These are phyloP conservation scores for Dictyostelium brefeldianum DNA, from an alignment of 78 protist species.

Conservation along the genomic window DNA sequence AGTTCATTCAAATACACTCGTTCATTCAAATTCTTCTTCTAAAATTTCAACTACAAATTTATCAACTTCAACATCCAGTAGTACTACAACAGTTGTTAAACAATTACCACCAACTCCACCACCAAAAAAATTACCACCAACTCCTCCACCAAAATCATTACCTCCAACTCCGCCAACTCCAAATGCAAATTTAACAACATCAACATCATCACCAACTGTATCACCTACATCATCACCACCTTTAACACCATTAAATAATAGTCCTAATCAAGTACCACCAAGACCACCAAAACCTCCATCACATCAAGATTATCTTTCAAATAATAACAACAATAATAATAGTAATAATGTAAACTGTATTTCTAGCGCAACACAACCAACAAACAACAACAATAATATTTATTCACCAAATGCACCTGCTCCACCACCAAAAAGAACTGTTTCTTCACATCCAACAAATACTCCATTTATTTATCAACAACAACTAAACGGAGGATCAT, in stretches of 20 bases:
- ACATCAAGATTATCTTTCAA: not conserved
- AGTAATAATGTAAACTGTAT: not conserved
- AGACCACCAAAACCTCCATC: not conserved
- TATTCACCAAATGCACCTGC: not conserved
- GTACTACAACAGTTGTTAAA: not conserved
- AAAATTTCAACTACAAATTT: not conserved
- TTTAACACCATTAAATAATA: not conserved
- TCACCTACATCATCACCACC: constrained; percentile 9
- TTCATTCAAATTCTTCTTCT: not conserved
- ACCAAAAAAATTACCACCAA: constrained; percentile 4
- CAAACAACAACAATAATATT: too few species aligned
- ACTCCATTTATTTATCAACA: not conserved
- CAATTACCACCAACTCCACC: too few species aligned
- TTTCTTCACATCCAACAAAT: not conserved
- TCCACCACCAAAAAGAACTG: constrained; percentile 17
- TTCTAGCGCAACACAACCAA: not conserved
- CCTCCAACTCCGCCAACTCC: constrained; percentile 17
- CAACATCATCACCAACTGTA: not conserved
- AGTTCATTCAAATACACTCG: not conserved
- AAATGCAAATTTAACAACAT: not conserved
- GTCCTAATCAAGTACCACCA: not conserved
- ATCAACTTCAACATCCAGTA: not conserved
- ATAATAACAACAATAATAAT: not conserved
- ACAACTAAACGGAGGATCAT: not conserved
- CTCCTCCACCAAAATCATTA: not conserved